A percentile compares a stretch with the other conserved stretches of the same genome.
phyloP scores from a whole-genome alignment of 495 filamentous ascomycete species.

The Hypoxylon fragiforme region DNA sequence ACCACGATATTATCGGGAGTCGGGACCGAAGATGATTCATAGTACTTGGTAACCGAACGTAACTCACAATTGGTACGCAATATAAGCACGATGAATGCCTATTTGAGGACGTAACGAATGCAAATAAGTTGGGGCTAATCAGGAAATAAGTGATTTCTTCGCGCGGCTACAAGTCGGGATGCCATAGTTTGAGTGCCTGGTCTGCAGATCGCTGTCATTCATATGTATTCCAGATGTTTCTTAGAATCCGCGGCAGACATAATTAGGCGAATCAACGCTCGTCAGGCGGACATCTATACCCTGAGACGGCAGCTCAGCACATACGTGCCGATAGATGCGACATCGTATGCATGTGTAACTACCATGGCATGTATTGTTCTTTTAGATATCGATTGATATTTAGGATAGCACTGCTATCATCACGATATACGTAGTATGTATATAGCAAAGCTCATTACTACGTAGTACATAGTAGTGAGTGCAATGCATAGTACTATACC shows the following conservation, averaged over 20 bases:
- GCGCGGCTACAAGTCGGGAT: conserved; percentile 19
- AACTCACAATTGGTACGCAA: background rate
- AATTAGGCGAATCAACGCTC: background rate
- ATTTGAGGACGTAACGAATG: conserved; percentile 14
- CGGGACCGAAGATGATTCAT: conserved; percentile 9
- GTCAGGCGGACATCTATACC: conserved; percentile 3
- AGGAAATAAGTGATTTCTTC: conserved; percentile 11
- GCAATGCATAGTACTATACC: too few relatives aligned
- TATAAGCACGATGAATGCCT: background rate
- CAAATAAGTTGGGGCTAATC: conserved; percentile 10
- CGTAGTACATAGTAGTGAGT: too few relatives aligned
- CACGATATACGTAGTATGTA: too few relatives aligned
- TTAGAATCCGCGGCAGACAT: conserved; percentile 17
- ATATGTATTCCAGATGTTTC: background rate
- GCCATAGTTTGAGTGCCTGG: conserved; percentile 6
- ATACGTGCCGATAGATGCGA: conserved; percentile 16
- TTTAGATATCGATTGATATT: too few relatives aligned
- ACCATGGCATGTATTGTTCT: conserved; percentile 23
- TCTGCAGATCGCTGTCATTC: conserved; percentile 16
- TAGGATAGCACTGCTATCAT: too few relatives aligned
- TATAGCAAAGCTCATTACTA: too few relatives aligned
- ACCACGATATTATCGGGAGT: background rate
- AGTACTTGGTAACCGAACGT: conserved; percentile 1
- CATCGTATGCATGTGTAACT: conserved; percentile 15
- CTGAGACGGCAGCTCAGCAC: conserved; percentile 9